Percentiles rank a stretch among this genome's conserved stretches.
phyloP scores from a whole-genome alignment of 1,284 basidiomycete genomes.

The Rhizopogon hawkerae region DNA sequence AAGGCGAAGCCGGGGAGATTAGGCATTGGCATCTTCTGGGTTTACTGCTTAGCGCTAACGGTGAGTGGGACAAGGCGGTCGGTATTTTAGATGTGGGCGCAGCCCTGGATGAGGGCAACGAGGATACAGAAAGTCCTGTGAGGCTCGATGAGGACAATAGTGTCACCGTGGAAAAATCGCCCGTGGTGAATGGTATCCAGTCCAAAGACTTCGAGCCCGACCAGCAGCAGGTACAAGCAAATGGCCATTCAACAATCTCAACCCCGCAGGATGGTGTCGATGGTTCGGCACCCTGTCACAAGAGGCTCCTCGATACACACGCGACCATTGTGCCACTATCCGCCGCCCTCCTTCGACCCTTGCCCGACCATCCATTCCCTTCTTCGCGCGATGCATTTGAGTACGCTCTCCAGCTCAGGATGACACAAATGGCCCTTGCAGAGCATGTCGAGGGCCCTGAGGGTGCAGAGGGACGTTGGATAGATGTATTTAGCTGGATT shows the following conservation, averaged over 20 bases:
- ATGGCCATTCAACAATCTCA: not conserved
- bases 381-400: conserved; percentile 63
- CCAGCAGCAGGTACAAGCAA: conserved; percentile 3
- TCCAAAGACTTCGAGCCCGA: conserved; percentile 9
- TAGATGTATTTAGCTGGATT: conserved; percentile 84
- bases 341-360: conserved; percentile 39
- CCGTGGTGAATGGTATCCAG: not conserved
- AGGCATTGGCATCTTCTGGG: conserved; percentile 91
- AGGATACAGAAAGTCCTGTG: conserved; percentile 6
- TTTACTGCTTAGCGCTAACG: conserved; percentile 70
- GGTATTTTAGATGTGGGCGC: conserved; percentile 71
- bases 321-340: conserved; percentile 38
- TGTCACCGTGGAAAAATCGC: not conserved
- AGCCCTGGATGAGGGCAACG: conserved; percentile 34
- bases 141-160: not conserved
- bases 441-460: conserved; percentile 86
- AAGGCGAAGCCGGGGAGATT: conserved; percentile 64
- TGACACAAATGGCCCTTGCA: conserved; percentile 77
- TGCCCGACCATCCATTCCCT: conserved; percentile 47
- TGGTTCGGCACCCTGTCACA: conserved; percentile 5
- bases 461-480: conserved; percentile 74
- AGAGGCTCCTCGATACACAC: conserved; percentile 31
- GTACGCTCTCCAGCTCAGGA: conserved; percentile 75
- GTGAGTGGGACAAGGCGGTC: conserved; percentile 75
- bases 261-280: not conserved